phyloP scores from a whole-genome alignment of 305 asterid species.

The Fraxinus velutina region DNA sequence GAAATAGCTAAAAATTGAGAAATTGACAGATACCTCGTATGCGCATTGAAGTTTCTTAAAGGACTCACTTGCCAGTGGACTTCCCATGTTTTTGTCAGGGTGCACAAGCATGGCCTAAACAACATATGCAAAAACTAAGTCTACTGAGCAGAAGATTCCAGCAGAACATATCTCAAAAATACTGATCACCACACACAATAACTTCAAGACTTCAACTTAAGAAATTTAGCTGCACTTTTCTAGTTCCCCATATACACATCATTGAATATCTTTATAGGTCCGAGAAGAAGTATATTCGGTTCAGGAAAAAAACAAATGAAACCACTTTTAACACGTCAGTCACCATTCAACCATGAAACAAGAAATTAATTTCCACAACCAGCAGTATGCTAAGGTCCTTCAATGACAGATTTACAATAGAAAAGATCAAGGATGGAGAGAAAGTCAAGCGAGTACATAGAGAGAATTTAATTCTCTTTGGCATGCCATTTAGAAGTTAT shows the following conservation, averaged over 20 bases:
- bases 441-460: neutral
- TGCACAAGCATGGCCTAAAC: slow-evolving; percentile 96
- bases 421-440: neutral
- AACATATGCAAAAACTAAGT: slow-evolving; percentile 20
- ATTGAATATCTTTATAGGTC: neutral
- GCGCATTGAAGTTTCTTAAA: slow-evolving; percentile 97
- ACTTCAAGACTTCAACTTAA: neutral
- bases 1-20: slow-evolving; percentile 8
- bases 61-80: slow-evolving; percentile 85
- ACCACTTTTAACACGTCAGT: neutral
- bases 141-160: neutral
- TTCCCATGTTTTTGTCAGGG: slow-evolving; percentile 98
- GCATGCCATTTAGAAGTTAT: neutral
- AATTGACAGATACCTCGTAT: slow-evolving; percentile 59
- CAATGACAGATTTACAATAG: neutral
- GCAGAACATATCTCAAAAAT: neutral
- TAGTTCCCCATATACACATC: neutral
- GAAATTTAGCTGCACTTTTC: neutral
- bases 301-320: neutral
- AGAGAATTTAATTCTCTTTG: neutral
- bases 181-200: neutral
- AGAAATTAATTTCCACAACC: slow-evolving; percentile 8
- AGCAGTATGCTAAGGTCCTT: neutral
- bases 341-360: neutral
- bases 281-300: neutral